Percentiles rank a stretch among this genome's conserved stretches.
Evolutionary conservation across 352 stramenopile species (phyloP).

Genomic region (Phytophthora cactorum): DNA sequence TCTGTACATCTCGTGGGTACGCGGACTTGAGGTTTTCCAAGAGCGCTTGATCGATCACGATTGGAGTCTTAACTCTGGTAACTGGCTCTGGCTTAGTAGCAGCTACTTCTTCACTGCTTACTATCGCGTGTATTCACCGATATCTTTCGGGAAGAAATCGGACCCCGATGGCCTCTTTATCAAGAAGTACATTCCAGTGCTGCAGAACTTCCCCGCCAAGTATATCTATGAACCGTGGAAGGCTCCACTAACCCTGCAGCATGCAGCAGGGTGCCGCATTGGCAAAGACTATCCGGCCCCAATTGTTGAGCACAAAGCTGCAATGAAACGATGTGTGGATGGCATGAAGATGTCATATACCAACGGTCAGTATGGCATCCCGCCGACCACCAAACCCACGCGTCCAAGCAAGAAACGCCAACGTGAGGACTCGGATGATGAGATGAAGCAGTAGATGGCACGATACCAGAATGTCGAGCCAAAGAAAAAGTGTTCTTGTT

Average conservation of each 20-base stretch:
- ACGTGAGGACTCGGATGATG: conserved; percentile 18
- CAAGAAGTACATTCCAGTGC: conserved; percentile 91
- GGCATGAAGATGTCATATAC: conserved; percentile 92
- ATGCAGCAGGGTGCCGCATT: conserved; percentile 81
- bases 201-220: conserved; percentile 92
- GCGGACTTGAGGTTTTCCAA: conserved; percentile 92
- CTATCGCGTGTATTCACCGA: conserved; percentile 96
- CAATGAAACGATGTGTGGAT: conserved; percentile 89
- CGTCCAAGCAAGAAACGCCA: conserved; percentile 28
- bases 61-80: conserved; percentile 97
- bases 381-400: conserved; percentile 7
- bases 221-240: conserved; percentile 99
- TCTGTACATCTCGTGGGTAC: conserved; percentile 95
- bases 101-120: conserved; percentile 97
- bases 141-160: conserved; percentile 95
- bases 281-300: conserved; percentile 94
- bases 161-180: conserved; percentile 93
- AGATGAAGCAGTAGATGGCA: neutral
- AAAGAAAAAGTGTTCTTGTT: neutral
- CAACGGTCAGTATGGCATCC: conserved; percentile 35
- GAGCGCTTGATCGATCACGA: conserved; percentile 96
- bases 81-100: conserved; percentile 97
- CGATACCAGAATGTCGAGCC: too few relatives aligned
- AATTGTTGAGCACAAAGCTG: conserved; percentile 94
- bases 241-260: conserved; percentile 87